Base-by-base conservation (phyloP, 2,329 filamentous ascomycete species). In the Botrytis galanthina region DNA sequence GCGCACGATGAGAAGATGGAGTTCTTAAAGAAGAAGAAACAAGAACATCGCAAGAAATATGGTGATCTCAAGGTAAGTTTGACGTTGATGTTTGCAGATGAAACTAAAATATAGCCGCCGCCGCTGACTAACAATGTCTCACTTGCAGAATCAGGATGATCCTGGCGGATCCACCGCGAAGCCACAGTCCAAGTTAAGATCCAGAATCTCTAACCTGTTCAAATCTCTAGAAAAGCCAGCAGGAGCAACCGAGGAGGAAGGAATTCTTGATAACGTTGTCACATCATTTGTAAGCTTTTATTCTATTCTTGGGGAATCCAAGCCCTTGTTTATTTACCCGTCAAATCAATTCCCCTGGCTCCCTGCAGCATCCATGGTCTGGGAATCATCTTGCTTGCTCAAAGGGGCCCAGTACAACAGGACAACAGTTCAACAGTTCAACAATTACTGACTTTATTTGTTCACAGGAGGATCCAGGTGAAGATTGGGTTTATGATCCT, bases 41-140 rank as follows among this genome's bases (percentile, higher is more conserved):
- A 57, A 16, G 35, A 42, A 7, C 66, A 69, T 69, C 66, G 66
- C 5, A 20, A 20, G 10, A 42, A 29, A 18, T 22, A 54, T 42
- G 66, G 51, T 32, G 18, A n/a, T 4, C 12, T 69, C 10, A 57
- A 42, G 26, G 66, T 69, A 57, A 69, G 66, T 69, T 57, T 57
- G 66, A 69, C 37, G 66, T 69, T 57, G 66, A 69, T 12, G 8
- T 26, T 57, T 69, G 48, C 26, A 57, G 5, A 57, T 57, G 35
- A 16, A 57, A 42, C 48, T 57, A 68, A 32, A 26, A 57, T 14
- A 14, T 69, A 42, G 62, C 44, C 12, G n/a, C 37, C 54, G n/a
- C n/a, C 32, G 66, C 48, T 69, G 48, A 69, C 66, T 69, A 69
- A 69, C 66, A 42, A 57, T 69, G 48, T 57, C 37, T 69, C 29